phyloP scores from a whole-genome alignment of 2,329 filamentous ascomycete genomes.

The Fusarium compactum region DNA sequence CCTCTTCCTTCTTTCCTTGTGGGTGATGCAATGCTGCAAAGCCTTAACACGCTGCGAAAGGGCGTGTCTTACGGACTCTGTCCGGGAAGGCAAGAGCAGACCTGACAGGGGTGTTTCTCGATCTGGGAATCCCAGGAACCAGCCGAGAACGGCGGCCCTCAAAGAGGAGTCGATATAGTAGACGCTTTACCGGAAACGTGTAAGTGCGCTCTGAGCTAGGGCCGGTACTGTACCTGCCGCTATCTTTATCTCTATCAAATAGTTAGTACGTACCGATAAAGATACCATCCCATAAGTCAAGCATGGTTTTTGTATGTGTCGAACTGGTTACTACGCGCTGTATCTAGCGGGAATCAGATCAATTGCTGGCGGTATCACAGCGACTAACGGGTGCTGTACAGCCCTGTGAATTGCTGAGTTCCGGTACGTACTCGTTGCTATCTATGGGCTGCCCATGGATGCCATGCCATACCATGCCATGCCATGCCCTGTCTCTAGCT shows the following conservation, averaged over 20 bases:
- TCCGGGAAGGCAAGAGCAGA: slow-evolving; percentile 21
- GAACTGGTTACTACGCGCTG: slow-evolving; percentile 43
- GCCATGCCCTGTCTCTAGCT: slow-evolving; percentile 25
- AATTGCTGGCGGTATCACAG: slow-evolving; percentile 30
- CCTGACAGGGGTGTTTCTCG: slow-evolving; percentile 12
- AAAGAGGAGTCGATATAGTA: slow-evolving; percentile 34
- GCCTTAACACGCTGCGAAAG: slow-evolving; percentile 4
- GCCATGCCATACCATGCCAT: not conserved
- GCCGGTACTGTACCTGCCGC: slow-evolving; percentile 38
- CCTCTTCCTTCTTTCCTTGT: not conserved
- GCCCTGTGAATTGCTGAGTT: slow-evolving; percentile 27
- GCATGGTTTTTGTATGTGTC: slow-evolving; percentile 43
- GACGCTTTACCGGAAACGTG: slow-evolving; percentile 10
- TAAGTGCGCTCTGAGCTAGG: slow-evolving; percentile 16
- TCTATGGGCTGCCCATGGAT: slow-evolving; percentile 15
- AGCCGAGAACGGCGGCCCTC: slow-evolving; percentile 36
- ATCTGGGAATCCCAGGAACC: slow-evolving; percentile 39
- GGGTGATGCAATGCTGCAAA: not conserved
- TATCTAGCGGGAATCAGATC: slow-evolving; percentile 20
- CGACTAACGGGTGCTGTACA: slow-evolving; percentile 25
- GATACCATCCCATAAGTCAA: slow-evolving; percentile 18
- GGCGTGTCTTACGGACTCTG: slow-evolving; percentile 35
- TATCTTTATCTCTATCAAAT: slow-evolving; percentile 42
- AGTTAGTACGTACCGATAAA: slow-evolving; percentile 46
- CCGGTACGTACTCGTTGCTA: slow-evolving; percentile 24